A percentile compares a stretch with the other conserved stretches of the same genome.
Evolutionary conservation across 2,329 filamentous ascomycete species (phyloP).

Genomic region (Cladophialophora immunda): DNA sequence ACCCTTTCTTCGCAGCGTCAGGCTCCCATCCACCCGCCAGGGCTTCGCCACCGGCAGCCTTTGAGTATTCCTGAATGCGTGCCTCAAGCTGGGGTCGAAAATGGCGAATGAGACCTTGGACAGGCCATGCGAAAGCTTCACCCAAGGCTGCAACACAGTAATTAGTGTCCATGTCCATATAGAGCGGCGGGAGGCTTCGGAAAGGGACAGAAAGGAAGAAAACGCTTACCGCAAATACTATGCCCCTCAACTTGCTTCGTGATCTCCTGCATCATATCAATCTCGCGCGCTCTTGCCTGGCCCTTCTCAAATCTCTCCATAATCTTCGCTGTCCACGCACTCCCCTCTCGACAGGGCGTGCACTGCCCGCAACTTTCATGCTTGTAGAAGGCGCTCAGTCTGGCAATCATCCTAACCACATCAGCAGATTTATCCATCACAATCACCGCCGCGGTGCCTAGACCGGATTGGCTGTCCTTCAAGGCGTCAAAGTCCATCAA

Average conservation of each 20-base stretch:
- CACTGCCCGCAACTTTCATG: conserved; percentile 99
- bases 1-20: conserved; percentile 77
- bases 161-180: conserved; percentile 3
- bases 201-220: conserved; percentile 6
- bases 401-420: conserved; percentile 90
- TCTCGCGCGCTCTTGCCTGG: conserved; percentile 86
- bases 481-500: conserved; percentile 99
- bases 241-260: conserved; percentile 99
- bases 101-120: conserved; percentile 97
- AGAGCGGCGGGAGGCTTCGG: neutral
- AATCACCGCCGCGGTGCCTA: conserved; percentile 96
- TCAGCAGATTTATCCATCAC: conserved; percentile 99
- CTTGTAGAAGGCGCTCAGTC: conserved; percentile 95
- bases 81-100: conserved; percentile 96
- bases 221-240: conserved; percentile 86
- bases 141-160: conserved; percentile 72
- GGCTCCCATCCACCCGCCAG: conserved; percentile 89
- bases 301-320: conserved; percentile 97
- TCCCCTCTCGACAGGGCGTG: conserved; percentile 98
- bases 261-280: conserved; percentile 98
- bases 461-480: conserved; percentile 96
- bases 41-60: conserved; percentile 73
- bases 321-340: conserved; percentile 99
- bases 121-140: conserved; percentile 97
- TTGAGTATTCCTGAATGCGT: conserved; percentile 81